phyloP scores from a whole-genome alignment of 2,329 filamentous ascomycete genomes.

The Beauveria sp. region DNA sequence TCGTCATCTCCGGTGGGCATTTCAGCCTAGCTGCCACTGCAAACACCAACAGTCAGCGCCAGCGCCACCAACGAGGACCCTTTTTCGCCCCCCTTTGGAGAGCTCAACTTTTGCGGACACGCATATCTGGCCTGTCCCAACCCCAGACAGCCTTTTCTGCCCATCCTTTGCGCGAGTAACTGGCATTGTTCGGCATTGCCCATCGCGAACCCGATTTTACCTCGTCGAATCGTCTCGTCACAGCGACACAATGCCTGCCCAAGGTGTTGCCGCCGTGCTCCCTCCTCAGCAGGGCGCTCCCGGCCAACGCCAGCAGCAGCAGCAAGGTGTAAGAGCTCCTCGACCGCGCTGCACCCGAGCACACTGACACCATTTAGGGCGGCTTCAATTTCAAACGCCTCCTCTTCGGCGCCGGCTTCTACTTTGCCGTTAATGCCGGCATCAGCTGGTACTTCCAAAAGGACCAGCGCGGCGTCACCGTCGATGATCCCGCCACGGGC shows the following conservation, averaged over 20 bases:
- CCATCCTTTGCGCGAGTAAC: not conserved
- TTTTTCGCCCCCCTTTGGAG: not conserved
- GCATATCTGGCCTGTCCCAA: conserved; percentile 5
- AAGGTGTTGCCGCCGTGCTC: conserved; percentile 10
- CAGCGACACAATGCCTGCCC: conserved; percentile 4
- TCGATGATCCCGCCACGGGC: conserved; percentile 41
- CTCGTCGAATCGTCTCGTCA: not conserved
- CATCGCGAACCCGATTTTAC: not conserved
- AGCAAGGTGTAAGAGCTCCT: conserved; percentile 14
- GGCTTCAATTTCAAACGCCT: conserved; percentile 36
- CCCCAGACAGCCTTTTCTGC: not conserved
- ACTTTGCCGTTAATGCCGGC: conserved; percentile 51
- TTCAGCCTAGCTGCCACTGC: too few species aligned
- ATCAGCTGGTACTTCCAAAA: conserved; percentile 46
- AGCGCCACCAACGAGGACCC: not conserved
- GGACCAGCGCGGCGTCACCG: conserved; percentile 38
- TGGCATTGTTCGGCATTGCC: not conserved
- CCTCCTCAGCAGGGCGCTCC: conserved; percentile 7
- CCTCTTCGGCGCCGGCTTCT: conserved; percentile 45
- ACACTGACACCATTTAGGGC: conserved; percentile 17
- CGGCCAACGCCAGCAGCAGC: conserved; percentile 9
- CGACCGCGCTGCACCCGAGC: not conserved
- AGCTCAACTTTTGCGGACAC: not conserved
- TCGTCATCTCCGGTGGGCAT: too few species aligned
- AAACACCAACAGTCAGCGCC: not conserved